Percentiles rank a stretch among this genome's conserved stretches.
Conservation (phyloP, 148 eudicot genomes). For the Chenopodium quinoa region DNA sequence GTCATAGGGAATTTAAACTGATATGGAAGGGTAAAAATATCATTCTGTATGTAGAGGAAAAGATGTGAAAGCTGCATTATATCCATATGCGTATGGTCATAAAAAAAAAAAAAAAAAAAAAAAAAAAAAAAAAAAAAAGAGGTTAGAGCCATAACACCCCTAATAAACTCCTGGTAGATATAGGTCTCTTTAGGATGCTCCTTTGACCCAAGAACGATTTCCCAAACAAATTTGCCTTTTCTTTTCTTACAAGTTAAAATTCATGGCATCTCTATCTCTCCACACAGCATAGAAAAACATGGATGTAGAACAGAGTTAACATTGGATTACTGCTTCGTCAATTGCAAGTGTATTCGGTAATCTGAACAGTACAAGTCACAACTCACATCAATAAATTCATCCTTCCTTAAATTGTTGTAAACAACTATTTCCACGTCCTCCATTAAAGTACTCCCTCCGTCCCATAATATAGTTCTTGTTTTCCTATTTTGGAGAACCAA, state of each 20-base stretch:
- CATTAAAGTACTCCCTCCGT: neutral
- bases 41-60: neutral
- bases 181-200: neutral
- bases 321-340: neutral
- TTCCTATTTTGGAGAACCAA: no score
- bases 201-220: neutral
- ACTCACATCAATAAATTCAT: neutral
- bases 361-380: neutral
- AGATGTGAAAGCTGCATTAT: neutral
- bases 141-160: neutral
- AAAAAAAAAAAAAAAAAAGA: neutral
- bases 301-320: neutral
- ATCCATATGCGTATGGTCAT: neutral
- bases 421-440: neutral
- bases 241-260: neutral
- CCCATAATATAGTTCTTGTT: no score
- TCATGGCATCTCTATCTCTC: neutral
- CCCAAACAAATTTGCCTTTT: neutral
- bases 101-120: neutral
- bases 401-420: neutral
- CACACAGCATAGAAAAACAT: neutral
- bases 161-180: neutral
- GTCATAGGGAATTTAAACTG: neutral
- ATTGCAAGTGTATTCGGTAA: neutral
- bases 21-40: neutral